A percentile compares a stretch with the other conserved stretches of the same genome.
phyloP scores from a whole-genome alignment of 2,329 filamentous ascomycete genomes.

The Alternaria ventricosa region DNA sequence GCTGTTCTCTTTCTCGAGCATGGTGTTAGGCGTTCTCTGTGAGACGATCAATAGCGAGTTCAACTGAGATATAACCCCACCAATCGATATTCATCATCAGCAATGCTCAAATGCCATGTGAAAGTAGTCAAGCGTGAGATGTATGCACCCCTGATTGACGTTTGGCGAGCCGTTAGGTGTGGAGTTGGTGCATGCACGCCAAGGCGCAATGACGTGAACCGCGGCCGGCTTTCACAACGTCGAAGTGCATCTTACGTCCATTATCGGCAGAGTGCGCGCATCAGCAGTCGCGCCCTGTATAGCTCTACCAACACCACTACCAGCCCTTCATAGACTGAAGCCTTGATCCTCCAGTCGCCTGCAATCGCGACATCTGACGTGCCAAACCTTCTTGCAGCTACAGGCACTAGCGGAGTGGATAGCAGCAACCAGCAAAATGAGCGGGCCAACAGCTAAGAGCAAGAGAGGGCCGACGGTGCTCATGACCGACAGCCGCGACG shows the following conservation, averaged over 20 bases:
- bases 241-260: slow-evolving; percentile 4
- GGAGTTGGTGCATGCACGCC: slow-evolving; percentile 17
- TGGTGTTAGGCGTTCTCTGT: slow-evolving; percentile 11
- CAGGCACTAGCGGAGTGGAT: slow-evolving; percentile 14
- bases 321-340: neutral
- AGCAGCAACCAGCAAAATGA: slow-evolving; percentile 32
- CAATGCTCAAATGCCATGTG: neutral
- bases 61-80: neutral
- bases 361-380: neutral
- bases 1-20: slow-evolving; percentile 10
- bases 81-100: neutral
- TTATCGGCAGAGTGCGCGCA: slow-evolving; percentile 3
- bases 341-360: neutral
- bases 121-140: neutral
- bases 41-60: slow-evolving; percentile 3
- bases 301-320: neutral
- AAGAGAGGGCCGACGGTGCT: slow-evolving; percentile 49
- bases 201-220: slow-evolving; percentile 25
- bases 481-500: slow-evolving; percentile 65
- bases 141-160: slow-evolving; percentile 8
- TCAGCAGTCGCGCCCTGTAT: neutral
- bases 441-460: slow-evolving; percentile 43
- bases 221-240: slow-evolving; percentile 15
- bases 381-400: slow-evolving; percentile 1
- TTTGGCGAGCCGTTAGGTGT: slow-evolving; percentile 14